These are phyloP conservation scores for Wickerhamiella shivajii DNA, from an alignment of 805 yeast species.

Conservation along the genomic window DNA sequence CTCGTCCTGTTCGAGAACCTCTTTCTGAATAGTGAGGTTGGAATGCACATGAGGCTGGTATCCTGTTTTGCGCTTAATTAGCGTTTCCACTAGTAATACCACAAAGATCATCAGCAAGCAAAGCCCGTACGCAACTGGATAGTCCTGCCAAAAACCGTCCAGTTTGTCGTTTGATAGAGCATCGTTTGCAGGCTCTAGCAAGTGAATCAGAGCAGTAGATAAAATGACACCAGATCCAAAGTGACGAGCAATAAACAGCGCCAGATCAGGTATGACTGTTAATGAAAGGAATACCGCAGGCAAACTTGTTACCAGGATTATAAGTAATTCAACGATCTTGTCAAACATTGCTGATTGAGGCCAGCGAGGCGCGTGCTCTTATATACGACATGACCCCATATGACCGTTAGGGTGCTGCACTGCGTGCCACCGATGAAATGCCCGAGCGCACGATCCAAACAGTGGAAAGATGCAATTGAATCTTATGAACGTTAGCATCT, in stretches of 20 bases:
- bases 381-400: too few relatives aligned
- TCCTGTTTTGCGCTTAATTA: constrained; percentile 4
- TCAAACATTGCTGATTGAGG: background rate
- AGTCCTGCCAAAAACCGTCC: constrained; percentile 2
- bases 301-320: background rate
- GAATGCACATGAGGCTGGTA: constrained; percentile 3
- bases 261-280: too few relatives aligned
- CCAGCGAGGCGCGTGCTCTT: too few relatives aligned
- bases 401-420: too few relatives aligned
- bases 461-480: too few relatives aligned
- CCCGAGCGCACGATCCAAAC: too few relatives aligned
- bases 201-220: constrained; percentile 57
- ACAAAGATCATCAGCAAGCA: constrained; percentile 8
- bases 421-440: too few relatives aligned
- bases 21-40: background rate
- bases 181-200: constrained; percentile 26
- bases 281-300: too few relatives aligned
- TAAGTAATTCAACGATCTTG: background rate
- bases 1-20: background rate
- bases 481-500: too few relatives aligned
- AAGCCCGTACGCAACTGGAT: constrained; percentile 9
- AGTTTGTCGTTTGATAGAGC: constrained; percentile 3
- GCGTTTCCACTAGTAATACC: constrained; percentile 7
- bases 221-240: constrained; percentile 65
- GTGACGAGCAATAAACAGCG: constrained; percentile 18